phyloP scores from a whole-genome alignment of 441 rosid species.

The Syzygium malaccense region DNA sequence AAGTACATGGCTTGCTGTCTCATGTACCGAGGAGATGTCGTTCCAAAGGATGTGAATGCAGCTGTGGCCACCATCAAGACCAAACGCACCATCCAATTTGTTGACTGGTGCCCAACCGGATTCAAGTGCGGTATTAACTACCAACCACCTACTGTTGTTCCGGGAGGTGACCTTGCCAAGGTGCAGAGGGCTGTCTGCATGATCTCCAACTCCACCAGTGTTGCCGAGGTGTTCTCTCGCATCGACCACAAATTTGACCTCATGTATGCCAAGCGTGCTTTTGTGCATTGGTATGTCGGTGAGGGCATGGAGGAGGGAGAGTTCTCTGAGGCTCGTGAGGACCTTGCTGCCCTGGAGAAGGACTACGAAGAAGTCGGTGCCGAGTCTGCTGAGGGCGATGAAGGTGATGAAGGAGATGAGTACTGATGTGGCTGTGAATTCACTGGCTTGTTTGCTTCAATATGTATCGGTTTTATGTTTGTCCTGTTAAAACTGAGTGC shows the following conservation, averaged over 20 bases:
- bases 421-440: not conserved
- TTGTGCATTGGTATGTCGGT: constrained; percentile 5
- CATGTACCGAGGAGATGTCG: constrained; percentile 9
- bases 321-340: constrained; percentile 7
- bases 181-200: constrained; percentile 11
- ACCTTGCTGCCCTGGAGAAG: constrained; percentile 11
- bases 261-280: constrained; percentile 1
- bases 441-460: not conserved
- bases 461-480: not conserved
- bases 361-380: constrained; percentile 7
- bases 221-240: constrained; percentile 7
- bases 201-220: constrained; percentile 12
- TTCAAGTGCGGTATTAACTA: constrained; percentile 10
- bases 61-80: constrained; percentile 10
- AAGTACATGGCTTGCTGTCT: constrained; percentile 14
- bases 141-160: constrained; percentile 6
- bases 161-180: constrained; percentile 8
- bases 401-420: constrained; percentile 6
- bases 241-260: constrained; percentile 5
- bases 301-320: constrained; percentile 10
- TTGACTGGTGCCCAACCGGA: constrained; percentile 11
- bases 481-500: not conserved
- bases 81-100: constrained; percentile 10
- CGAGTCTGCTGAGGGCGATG: not conserved
- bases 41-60: constrained; percentile 8